Base-by-base conservation (phyloP, 139 green algal genomes). In the Closterium sp. region DNA sequence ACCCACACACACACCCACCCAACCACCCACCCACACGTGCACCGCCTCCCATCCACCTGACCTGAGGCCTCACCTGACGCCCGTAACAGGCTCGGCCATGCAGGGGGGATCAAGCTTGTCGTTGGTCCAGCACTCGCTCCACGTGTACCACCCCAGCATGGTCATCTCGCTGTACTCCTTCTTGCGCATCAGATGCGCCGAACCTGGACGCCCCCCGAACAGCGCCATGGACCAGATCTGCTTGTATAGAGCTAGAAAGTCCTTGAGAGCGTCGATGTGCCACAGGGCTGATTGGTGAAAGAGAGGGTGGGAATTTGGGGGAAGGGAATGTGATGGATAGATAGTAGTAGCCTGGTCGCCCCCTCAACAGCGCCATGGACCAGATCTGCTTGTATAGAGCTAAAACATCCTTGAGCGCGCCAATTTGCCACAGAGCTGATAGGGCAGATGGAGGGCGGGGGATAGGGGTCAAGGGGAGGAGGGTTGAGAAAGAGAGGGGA, bases 101-200 rank as follows among this genome's bases (percentile, higher is more conserved):
- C 89, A 92, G 17, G 89, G 42, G 9, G 89, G 89, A 2, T 92
- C 89, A 5, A 89, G 27, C 24, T 88, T 31, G 22, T 32, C 31
- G 24, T 88, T 31, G 27, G 29, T 29, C 89, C 89, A 92, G 89
- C 89, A 92, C 27, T 92, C 89, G 86, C 27, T 42, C 32, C 73
- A 92, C 27, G 62, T 73, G 86, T 92, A 92, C 89, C 89, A 92
- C 38, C 42, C 89, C 89, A 92, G 34, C 9, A 92, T 29, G 34
- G 85, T 89, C 24, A 29, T 29, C 34, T 92, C 89, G 24, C 27
- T 24, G 34, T 89, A 89, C 86, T 92, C 89, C 34, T 89, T 89
- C 50, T 87, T 38, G 10, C 89, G 85, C 42, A 88, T 38, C 27
- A 34, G 24, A 2, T 89, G 30, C 24, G 73, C 31, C 27, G n/a